Percentiles rank a stretch among this genome's conserved stretches.
Evolutionary conservation across 2,329 filamentous ascomycete genomes (phyloP).

Genomic region (Curvularia hawaiiensis): DNA sequence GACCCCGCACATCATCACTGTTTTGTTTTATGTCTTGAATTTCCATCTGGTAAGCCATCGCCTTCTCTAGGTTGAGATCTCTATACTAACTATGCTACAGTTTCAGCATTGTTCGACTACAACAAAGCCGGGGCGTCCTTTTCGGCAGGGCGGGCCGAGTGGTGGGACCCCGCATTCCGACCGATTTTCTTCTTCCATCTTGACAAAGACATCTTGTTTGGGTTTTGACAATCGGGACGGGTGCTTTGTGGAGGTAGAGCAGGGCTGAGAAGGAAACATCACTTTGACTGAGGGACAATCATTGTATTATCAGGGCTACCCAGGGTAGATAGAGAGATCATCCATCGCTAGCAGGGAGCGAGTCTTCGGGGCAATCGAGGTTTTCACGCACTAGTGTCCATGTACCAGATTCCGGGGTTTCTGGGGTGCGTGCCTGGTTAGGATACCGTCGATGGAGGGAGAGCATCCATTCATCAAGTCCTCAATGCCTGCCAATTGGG

Average conservation of each 20-base stretch:
- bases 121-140: slow-evolving; percentile 22
- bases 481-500: neutral
- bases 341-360: neutral
- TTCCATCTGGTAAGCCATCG: neutral
- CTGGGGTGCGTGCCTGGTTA: slow-evolving; percentile 3
- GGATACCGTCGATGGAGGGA: neutral
- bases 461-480: neutral
- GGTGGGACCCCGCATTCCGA: slow-evolving; percentile 16
- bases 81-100: slow-evolving; percentile 2
- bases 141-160: slow-evolving; percentile 22
- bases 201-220: neutral
- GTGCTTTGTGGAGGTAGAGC: neutral
- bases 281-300: neutral
- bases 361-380: neutral
- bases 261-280: neutral
- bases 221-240: neutral
- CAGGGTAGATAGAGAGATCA: neutral
- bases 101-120: neutral
- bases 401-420: slow-evolving; percentile 7
- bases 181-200: neutral
- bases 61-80: neutral
- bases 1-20: slow-evolving; percentile 10
- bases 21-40: neutral
- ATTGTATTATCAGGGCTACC: neutral
- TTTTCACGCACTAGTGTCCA: neutral